These are phyloP conservation scores for Purpureocillium takamizusanense DNA, from an alignment of 2,329 filamentous ascomycete genomes.

Conservation along the genomic window DNA sequence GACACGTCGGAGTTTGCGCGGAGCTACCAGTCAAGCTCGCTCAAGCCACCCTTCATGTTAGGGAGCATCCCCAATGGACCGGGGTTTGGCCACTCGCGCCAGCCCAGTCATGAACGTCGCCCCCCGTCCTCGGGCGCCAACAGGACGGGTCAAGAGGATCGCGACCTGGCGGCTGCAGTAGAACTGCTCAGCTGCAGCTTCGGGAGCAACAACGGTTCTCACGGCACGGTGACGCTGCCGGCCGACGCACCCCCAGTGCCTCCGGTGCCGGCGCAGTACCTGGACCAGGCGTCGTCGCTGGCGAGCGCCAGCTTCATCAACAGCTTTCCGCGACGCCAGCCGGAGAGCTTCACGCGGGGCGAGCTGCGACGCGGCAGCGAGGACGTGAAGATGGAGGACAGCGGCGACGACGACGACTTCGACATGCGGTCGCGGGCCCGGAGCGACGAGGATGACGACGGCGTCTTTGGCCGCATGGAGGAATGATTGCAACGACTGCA, in stretches of 20 bases:
- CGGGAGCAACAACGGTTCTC: slow-evolving; percentile 62
- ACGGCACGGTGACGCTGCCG: slow-evolving; percentile 51
- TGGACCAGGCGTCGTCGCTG: slow-evolving; percentile 50
- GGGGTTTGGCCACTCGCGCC: slow-evolving; percentile 52
- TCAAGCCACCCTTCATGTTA: slow-evolving; percentile 33
- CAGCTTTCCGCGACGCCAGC: slow-evolving; percentile 51
- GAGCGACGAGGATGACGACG: slow-evolving; percentile 86
- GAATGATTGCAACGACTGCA: slow-evolving; percentile 45
- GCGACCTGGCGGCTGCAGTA: slow-evolving; percentile 80
- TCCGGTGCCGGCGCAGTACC: slow-evolving; percentile 71
- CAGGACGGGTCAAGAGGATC: slow-evolving; percentile 70
- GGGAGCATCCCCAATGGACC: slow-evolving; percentile 38
- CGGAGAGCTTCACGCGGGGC: slow-evolving; percentile 57
- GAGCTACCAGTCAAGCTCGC: slow-evolving; percentile 67
- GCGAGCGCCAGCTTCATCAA: slow-evolving; percentile 54
- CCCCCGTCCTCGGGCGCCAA: slow-evolving; percentile 74
- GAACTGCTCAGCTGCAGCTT: slow-evolving; percentile 88
- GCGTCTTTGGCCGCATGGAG: slow-evolving; percentile 95
- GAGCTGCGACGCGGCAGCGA: slow-evolving; percentile 38
- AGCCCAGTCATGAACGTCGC: slow-evolving; percentile 66
- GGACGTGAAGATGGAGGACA: slow-evolving; percentile 62
- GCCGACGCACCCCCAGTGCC: slow-evolving; percentile 80
- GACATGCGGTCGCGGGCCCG: slow-evolving; percentile 52
- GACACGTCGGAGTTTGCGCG: slow-evolving; percentile 59
- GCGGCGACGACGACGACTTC: slow-evolving; percentile 62